Evolutionary conservation across 768 basidiomycete species (phyloP).

Genomic region (Artomyces pyxidatus): DNA sequence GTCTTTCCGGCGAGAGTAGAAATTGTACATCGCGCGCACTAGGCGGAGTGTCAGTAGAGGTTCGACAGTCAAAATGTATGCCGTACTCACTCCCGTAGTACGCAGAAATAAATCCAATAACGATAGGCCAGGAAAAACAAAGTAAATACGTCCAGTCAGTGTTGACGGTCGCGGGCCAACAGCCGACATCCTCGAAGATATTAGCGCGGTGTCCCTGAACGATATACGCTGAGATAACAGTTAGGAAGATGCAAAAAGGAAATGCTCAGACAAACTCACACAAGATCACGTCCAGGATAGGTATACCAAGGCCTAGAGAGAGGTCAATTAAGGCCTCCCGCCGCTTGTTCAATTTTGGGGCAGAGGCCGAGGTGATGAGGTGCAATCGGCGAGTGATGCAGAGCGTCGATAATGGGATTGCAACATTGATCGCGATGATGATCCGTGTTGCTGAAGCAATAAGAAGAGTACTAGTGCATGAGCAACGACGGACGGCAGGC

Average conservation of each 20-base stretch:
- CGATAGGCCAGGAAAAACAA: neutral
- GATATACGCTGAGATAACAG: neutral
- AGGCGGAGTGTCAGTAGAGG: neutral
- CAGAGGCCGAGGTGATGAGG: slow-evolving; percentile 13
- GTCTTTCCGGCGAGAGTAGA: neutral
- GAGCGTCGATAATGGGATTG: neutral
- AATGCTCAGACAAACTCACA: neutral
- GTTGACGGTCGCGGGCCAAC: neutral
- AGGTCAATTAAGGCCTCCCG: neutral
- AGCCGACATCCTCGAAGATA: neutral
- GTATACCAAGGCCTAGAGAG: neutral
- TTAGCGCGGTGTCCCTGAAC: neutral
- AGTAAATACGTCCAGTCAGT: neutral
- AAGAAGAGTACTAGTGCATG: neutral
- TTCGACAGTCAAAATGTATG: neutral
- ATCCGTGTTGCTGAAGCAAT: neutral
- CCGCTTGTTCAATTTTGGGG: neutral
- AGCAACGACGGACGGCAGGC: neutral
- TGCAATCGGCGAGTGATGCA: neutral
- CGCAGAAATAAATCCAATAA: neutral
- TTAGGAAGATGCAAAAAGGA: neutral
- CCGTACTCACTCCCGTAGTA: neutral
- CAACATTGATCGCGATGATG: neutral
- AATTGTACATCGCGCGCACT: neutral
- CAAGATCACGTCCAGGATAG: neutral